A percentile compares a stretch with the other conserved stretches of the same genome.
phyloP scores from a whole-genome alignment of 257 asterid genomes.

The Solanum pinnatisectum region DNA sequence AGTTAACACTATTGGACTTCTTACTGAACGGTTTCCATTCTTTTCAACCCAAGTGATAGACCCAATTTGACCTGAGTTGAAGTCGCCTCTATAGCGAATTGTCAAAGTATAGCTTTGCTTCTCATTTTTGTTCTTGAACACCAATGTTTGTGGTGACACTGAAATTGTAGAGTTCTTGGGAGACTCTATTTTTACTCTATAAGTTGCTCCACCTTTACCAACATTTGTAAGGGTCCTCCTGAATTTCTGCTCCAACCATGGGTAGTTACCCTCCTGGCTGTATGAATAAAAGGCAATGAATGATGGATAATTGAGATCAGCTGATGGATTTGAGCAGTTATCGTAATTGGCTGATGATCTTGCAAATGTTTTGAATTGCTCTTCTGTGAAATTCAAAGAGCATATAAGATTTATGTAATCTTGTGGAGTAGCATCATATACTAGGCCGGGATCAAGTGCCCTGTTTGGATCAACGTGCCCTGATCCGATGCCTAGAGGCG shows the following conservation, averaged over 20 bases:
- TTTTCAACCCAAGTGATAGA: background rate
- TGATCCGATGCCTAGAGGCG: background rate
- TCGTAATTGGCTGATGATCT: background rate
- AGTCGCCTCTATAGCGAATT: background rate
- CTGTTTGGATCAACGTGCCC: background rate
- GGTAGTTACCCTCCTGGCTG: background rate
- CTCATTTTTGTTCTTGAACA: background rate
- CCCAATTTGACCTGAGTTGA: accelerated
- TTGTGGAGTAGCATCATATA: background rate
- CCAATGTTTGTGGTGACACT: background rate
- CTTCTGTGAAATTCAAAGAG: background rate
- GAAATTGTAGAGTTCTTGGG: background rate
- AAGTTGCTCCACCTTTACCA: background rate
- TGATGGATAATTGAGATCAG: background rate
- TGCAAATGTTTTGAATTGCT: background rate
- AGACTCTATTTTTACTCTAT: background rate
- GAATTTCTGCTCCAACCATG: background rate
- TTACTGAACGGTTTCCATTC: background rate
- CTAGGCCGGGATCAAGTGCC: background rate
- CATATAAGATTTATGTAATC: background rate
- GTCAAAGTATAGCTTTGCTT: background rate
- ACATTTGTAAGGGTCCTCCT: background rate
- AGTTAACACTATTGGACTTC: background rate
- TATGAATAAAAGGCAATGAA: background rate
- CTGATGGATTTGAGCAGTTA: background rate